A percentile compares a stretch with the other conserved stretches of the same genome.
phyloP scores from a whole-genome alignment of 345 rosid genomes.

The Mercurialis annua region DNA sequence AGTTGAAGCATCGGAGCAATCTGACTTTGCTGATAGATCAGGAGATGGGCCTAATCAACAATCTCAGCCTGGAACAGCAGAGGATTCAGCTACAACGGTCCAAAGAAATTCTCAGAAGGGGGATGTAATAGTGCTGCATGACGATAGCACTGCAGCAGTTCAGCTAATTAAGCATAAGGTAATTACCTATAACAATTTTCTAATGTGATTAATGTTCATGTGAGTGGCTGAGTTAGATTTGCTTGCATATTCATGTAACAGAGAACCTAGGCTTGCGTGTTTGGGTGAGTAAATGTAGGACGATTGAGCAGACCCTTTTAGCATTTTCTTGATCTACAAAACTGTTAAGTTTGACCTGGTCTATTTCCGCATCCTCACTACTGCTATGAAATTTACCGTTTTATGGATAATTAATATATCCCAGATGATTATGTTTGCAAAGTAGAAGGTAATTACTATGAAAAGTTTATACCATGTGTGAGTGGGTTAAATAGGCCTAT shows the following conservation, averaged over 20 bases:
- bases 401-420: no score
- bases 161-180: conserved; percentile 59
- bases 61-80: conserved; percentile 36
- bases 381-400: no score
- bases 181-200: conserved; percentile 1
- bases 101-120: conserved; percentile 35
- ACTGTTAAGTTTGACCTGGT: no score
- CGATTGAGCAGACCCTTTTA: not conserved
- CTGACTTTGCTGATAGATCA: conserved; percentile 31
- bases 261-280: not conserved
- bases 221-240: not conserved
- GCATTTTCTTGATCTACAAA: not conserved
- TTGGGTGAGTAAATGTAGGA: not conserved
- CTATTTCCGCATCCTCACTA: no score
- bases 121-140: conserved; percentile 27
- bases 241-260: not conserved
- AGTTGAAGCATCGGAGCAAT: conserved; percentile 36
- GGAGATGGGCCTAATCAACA: conserved; percentile 44
- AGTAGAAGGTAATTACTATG: no score
- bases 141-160: conserved; percentile 43
- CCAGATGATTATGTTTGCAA: no score
- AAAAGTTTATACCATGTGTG: no score
- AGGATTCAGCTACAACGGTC: conserved; percentile 31
- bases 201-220: not conserved
- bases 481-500: no score